Base-by-base conservation (phyloP, 768 basidiomycete genomes). In the Hysterangium stoloniferum region DNA sequence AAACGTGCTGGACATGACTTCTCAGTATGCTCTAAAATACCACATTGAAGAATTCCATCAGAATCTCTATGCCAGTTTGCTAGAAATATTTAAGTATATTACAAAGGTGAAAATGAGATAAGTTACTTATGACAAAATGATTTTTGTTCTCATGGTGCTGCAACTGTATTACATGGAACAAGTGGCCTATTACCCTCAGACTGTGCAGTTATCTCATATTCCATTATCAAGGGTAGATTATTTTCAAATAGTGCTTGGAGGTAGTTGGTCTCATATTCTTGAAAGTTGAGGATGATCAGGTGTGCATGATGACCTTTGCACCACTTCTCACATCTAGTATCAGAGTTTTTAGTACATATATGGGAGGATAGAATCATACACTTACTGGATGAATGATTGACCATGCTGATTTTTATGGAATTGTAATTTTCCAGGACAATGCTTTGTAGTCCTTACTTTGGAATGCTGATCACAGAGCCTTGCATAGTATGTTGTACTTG, bases 51-150 rank as follows among this genome's bases (percentile, higher is more conserved):
- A 17, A 32, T 52, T 1, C 57, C 56, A 25, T 54, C 48, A 27
- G 53, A 22, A 35, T 36, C 35, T 1, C 55, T 52, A 56, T 61
- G 59, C 58, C 61, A 60, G 33, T 57, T 48, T 20, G 54, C 49
- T 57, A 45, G 9, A 35, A 56, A 36, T 34, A 20, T 13, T 24
- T 1, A 38, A 20, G 12, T 9, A 40, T 31, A 33, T 25, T 5
- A 3, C 11, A n/a, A 13, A 34, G 12, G 2, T 4, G 12, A 29
- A 24, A 22, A n/a, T n/a, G n/a, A n/a, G n/a, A n/a, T n/a, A n/a
- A n/a, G n/a, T n/a, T n/a, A n/a, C n/a, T n/a, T n/a, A n/a, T 43
- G 51, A 36, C 61, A 62, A 4, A 46, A 5, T 2, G 52, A 2
- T 29, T 59, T 57, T 13, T 58, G 57, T 11, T 52, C 54, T 1